Evolutionary conservation across 2,329 filamentous ascomycete species (phyloP), one percentile per base, ranked within the genome.

Genomic region (Xylaria sp.): DNA sequence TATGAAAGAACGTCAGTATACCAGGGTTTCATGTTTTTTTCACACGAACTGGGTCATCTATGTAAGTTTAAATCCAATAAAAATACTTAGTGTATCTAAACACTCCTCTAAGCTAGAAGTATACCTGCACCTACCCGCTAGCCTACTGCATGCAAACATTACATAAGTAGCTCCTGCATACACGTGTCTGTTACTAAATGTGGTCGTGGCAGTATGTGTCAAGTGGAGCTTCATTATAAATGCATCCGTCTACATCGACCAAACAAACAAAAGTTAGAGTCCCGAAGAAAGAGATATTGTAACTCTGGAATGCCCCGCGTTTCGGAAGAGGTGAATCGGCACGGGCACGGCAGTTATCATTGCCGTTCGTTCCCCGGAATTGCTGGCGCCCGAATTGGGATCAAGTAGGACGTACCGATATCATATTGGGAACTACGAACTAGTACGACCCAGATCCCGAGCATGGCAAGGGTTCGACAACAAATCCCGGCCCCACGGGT

Each of bases 401-500:
- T 30, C 60, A 28, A 63, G 9, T 34, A 46, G 23, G 32, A 57
- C 52, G 25, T n/a, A n/a, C n/a, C n/a, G n/a, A n/a, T 41, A 43
- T 59, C 41, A 41, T 45, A 56, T 45, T 45, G 18, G n/a, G 9
- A 39, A 50, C 43, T 13, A 39, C n/a, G n/a, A n/a, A n/a, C 58
- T 43, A 43, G 52, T 60, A 45, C 57, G 36, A 64, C 43, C 28
- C 67, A 69, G 55, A 69, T 57, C 67, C 67, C 67, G 67, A 69
- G 61, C 36, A 50, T 20, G 30, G 39, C 61, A 62, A 56, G 63
- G 53, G 45, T 18, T 36, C 18, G 52, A 36, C 48, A 69, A 50
- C 64, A 69, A 67, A 69, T 64, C 64, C 64, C 67, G 67, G 65
- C 63, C 62, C 66, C 62, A 68, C 62, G 57, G 52, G 53, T 50